Evolutionary conservation across 306 rosid genomes (phyloP).

Genomic region (Luffa aegyptiaca): DNA sequence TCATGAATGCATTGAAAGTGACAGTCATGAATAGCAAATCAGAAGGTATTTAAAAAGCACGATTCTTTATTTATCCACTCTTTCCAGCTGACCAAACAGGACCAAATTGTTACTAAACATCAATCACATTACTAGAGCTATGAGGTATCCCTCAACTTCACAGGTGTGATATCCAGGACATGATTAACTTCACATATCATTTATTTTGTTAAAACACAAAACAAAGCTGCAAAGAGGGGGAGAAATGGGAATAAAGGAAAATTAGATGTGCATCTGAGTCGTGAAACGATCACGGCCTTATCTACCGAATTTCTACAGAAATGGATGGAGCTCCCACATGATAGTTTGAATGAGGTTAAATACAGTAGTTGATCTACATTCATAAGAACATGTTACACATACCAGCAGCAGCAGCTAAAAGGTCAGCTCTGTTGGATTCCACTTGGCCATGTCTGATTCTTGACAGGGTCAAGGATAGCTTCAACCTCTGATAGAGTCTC

Average conservation of each 20-base stretch:
- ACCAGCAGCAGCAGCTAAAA: slow-evolving; percentile 5
- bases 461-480: slow-evolving; percentile 63
- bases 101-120: not conserved
- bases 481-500: slow-evolving; percentile 55
- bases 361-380: not conserved
- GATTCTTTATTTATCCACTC: not conserved
- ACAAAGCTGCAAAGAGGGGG: not conserved
- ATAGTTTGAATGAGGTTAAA: not conserved
- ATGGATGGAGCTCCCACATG: not conserved
- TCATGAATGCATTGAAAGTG: not conserved
- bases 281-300: not conserved
- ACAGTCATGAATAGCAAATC: too few species aligned
- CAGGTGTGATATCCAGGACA: not conserved
- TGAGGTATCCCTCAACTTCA: not conserved
- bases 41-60: not conserved
- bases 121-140: not conserved
- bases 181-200: not conserved
- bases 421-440: slow-evolving; percentile 65
- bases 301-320: not conserved
- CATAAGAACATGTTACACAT: not conserved
- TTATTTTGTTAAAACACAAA: not conserved
- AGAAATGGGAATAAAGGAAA: not conserved
- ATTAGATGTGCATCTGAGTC: not conserved
- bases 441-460: slow-evolving; percentile 87
- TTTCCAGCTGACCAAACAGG: not conserved